phyloP scores from a whole-genome alignment of 164 flowering plant species.

The Stephania yunnanensis region DNA sequence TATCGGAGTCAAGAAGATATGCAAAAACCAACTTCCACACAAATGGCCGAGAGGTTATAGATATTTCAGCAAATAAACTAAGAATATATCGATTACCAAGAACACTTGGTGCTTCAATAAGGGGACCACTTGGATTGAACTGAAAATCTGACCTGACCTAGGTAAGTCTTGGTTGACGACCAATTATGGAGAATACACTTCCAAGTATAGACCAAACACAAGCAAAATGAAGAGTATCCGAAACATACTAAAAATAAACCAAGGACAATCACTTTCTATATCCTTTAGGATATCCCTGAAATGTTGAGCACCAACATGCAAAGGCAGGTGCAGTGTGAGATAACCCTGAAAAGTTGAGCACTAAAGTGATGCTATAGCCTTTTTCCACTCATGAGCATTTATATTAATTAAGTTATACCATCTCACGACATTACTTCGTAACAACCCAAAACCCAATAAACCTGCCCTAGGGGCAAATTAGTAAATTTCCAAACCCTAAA shows the following conservation, averaged over 20 bases:
- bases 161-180: not conserved
- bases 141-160: not conserved
- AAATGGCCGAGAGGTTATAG: not conserved
- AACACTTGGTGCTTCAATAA: not conserved
- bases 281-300: not conserved
- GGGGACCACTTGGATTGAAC: not conserved
- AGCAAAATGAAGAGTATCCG: not conserved
- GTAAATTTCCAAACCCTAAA: too few species aligned
- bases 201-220: not conserved
- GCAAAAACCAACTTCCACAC: not conserved
- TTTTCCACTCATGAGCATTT: not conserved
- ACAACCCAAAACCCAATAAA: too few species aligned
- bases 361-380: not conserved
- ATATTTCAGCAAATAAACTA: not conserved
- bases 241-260: not conserved
- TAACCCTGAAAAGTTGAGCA: not conserved
- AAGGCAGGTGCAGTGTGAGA: not conserved
- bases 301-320: not conserved
- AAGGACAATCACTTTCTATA: not conserved
- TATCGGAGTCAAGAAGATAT: not conserved
- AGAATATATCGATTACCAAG: not conserved
- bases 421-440: too few species aligned
- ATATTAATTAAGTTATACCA: too few species aligned
- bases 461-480: too few species aligned
- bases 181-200: not conserved